Evolutionary conservation across 1,139 yeast genomes (phyloP).

Genomic region (Yamadazyma oceani): DNA sequence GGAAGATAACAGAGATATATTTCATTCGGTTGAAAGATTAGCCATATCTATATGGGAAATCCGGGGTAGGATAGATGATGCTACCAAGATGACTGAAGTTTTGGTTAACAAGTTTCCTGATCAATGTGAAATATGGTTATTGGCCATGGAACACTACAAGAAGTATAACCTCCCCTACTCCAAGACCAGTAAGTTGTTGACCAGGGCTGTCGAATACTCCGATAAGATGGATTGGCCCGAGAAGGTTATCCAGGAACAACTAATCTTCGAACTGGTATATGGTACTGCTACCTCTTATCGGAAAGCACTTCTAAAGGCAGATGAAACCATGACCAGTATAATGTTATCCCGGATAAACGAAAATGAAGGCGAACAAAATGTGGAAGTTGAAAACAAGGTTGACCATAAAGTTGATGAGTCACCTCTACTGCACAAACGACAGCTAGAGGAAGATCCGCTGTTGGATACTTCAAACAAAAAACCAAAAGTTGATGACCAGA

Average conservation of each 20-base stretch:
- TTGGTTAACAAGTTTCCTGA: slow-evolving; percentile 27
- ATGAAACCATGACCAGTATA: slow-evolving; percentile 14
- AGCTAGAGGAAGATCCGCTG: not conserved
- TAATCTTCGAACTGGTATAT: slow-evolving; percentile 35
- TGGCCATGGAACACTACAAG: slow-evolving; percentile 39
- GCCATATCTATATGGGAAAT: slow-evolving; percentile 30
- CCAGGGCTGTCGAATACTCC: slow-evolving; percentile 29
- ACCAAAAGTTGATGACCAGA: slow-evolving; percentile 1
- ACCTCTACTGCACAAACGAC: not conserved
- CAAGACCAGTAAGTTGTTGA: slow-evolving; percentile 26
- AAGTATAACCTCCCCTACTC: slow-evolving; percentile 21
- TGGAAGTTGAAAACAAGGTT: too few relatives aligned
- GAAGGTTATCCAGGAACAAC: slow-evolving; percentile 46
- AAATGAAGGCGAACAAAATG: slow-evolving; percentile 3
- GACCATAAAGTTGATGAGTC: too few relatives aligned
- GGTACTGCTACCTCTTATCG: slow-evolving; percentile 30
- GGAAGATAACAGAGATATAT: slow-evolving; percentile 27
- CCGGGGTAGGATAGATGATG: slow-evolving; percentile 24
- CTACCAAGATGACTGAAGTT: slow-evolving; percentile 25
- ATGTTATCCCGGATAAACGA: not conserved
- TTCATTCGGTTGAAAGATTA: slow-evolving; percentile 45
- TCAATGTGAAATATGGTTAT: slow-evolving; percentile 52
- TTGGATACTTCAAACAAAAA: not conserved
- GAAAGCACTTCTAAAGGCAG: slow-evolving; percentile 21
- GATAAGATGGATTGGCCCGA: slow-evolving; percentile 51